Evolutionary conservation across 371 early-diverging fungal species (phyloP).

Genomic region (Mucor plumbeus): DNA sequence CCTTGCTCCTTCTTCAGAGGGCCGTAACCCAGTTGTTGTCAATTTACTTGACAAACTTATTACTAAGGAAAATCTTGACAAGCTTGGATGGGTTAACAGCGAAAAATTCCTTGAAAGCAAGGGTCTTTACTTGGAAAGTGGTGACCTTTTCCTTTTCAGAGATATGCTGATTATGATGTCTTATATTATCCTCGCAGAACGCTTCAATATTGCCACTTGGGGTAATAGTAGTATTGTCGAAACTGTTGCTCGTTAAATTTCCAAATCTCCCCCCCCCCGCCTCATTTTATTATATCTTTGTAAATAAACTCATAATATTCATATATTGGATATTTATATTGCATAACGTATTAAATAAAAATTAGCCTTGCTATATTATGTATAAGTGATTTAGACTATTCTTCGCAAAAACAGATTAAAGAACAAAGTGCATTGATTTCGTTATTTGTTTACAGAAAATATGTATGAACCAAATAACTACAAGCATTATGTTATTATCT

Average conservation of each 20-base stretch:
- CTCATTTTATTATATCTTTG: too few species aligned
- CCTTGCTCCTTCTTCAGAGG: conserved; percentile 25
- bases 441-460: too few species aligned
- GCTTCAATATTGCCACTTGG: conserved; percentile 24
- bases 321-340: too few species aligned
- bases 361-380: too few species aligned
- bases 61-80: conserved; percentile 18
- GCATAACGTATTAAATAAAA: too few species aligned
- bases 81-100: conserved; percentile 24
- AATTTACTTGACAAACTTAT: conserved; percentile 15
- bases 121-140: conserved; percentile 6
- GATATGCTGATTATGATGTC: conserved; percentile 28
- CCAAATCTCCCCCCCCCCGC: too few species aligned
- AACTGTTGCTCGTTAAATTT: background rate
- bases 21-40: background rate
- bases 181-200: conserved; percentile 18
- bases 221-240: background rate
- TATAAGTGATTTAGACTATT: too few species aligned
- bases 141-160: conserved; percentile 1
- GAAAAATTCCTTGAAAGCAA: conserved; percentile 4
- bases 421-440: too few species aligned
- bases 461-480: too few species aligned
- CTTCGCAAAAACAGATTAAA: too few species aligned
- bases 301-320: too few species aligned
- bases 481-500: too few species aligned